Evolutionary conservation across 208 protist genomes (phyloP), one percentile per base, ranked within the genome.

Genomic region (Wallacemonas sp.): DNA sequence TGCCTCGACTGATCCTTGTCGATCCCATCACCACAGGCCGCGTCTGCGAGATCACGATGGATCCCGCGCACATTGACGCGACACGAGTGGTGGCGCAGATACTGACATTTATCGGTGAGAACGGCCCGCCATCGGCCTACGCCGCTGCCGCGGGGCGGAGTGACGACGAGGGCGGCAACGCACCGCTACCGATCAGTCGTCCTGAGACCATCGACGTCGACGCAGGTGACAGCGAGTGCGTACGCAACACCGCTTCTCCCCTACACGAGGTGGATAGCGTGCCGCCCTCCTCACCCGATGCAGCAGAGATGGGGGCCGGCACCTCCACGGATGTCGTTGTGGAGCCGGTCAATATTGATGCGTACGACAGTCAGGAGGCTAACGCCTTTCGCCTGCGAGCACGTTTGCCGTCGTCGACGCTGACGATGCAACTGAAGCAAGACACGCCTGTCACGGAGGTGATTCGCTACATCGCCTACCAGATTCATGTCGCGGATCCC

Each of bases 1-100:
- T 92, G 13, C 85, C 89, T 4, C 50, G 46, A 8, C 19, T 92
- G 36, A 78, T 87, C 36, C 73, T 94, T n/a, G 73, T 94, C 13
- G 76, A 92, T 63, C 89, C 89, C 15, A 41, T 86, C 26, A 92
- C 89, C 12, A 57, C 62, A 24, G 73, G 71, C 48, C 72, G 75
- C 55, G 83, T 86, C 67, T n/a, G 52, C 36, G 54, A 63, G 1
- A 34, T 94, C 21, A 37, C 34, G 17, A 57, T 29, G 1, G 59
- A 67, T n/a, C 10, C 13, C 44, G 58, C 33, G 26, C 66, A 34
- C n/a, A 66, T 89, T 33, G 73, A 90, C 46, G 72, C 54, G n/a
- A 46, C 45, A 22, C 34, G 74, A 27, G 66, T 92, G 10, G 73
- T 82, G 37, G 70, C 86, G 37, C 22, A 68, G 33, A 33, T 83